These are phyloP conservation scores for Tricholoma matsutake DNA, from an alignment of 768 basidiomycete species.

Conservation along the genomic window DNA sequence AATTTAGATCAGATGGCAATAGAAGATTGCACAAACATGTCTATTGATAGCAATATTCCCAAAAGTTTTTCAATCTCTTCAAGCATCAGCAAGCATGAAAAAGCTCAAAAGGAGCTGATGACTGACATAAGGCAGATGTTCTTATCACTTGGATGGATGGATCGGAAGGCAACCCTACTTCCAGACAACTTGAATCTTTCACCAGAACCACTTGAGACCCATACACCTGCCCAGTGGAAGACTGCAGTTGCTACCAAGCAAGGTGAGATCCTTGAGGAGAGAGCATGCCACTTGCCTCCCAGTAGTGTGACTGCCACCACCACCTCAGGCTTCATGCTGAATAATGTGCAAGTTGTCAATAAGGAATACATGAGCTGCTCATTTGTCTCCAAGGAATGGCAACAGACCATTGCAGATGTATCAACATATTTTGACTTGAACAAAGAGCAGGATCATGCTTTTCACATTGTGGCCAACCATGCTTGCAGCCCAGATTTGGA, in stretches of 20 bases:
- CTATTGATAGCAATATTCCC: too few species aligned
- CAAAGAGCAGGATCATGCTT: conserved; percentile 29
- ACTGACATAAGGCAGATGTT: not conserved
- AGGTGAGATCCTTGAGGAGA: not conserved
- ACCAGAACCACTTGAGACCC: not conserved
- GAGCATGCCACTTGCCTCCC: not conserved
- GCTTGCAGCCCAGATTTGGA: not conserved
- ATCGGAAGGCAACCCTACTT: not conserved
- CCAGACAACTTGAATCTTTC: not conserved
- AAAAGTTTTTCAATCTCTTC: too few species aligned
- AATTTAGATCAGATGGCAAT: too few species aligned
- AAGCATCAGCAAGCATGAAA: too few species aligned
- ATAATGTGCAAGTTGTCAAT: conserved; percentile 1
- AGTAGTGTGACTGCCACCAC: not conserved
- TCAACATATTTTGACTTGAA: conserved; percentile 21
- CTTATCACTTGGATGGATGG: not conserved
- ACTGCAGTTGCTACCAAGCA: not conserved
- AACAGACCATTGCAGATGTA: not conserved
- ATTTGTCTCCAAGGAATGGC: not conserved
- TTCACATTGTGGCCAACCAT: conserved; percentile 26
- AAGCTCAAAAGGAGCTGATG: not conserved
- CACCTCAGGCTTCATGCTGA: not conserved
- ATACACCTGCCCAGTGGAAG: not conserved
- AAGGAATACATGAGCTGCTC: not conserved
- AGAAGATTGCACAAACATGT: too few species aligned